phyloP scores from a whole-genome alignment of 305 asterid genomes.

The Solanum hybrid region DNA sequence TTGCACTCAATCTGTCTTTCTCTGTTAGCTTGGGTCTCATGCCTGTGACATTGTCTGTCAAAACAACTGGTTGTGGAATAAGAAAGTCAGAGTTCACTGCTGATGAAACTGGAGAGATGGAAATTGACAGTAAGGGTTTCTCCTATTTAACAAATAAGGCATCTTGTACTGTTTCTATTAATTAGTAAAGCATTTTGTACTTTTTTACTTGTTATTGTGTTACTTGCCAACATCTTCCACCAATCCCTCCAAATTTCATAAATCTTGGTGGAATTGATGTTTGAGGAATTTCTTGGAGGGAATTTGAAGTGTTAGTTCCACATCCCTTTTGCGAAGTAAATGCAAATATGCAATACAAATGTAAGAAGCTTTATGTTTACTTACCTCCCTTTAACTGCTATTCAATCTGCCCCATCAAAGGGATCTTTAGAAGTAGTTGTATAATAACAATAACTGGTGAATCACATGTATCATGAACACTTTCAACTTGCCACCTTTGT shows the following conservation, averaged over 20 bases:
- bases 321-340: background rate
- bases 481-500: background rate
- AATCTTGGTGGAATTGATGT: background rate
- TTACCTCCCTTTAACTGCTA: background rate
- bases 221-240: conserved; percentile 1
- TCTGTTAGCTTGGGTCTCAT: conserved; percentile 86
- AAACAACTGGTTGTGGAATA: conserved; percentile 89
- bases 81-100: conserved; percentile 55
- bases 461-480: background rate
- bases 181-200: background rate
- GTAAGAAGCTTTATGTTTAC: background rate
- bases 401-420: background rate
- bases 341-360: background rate
- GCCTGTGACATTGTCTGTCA: conserved; percentile 63
- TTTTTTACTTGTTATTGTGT: background rate
- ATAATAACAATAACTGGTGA: background rate
- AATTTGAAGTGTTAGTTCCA: background rate
- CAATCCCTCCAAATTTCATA: background rate
- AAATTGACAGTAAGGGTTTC: conserved; percentile 52
- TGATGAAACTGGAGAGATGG: conserved; percentile 62
- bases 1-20: conserved; percentile 68
- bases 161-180: background rate
- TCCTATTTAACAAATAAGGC: background rate
- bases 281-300: background rate
- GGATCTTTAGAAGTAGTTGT: background rate